phyloP scores from a whole-genome alignment of 2,329 filamentous ascomycete species.

The Mariannaea sp. region DNA sequence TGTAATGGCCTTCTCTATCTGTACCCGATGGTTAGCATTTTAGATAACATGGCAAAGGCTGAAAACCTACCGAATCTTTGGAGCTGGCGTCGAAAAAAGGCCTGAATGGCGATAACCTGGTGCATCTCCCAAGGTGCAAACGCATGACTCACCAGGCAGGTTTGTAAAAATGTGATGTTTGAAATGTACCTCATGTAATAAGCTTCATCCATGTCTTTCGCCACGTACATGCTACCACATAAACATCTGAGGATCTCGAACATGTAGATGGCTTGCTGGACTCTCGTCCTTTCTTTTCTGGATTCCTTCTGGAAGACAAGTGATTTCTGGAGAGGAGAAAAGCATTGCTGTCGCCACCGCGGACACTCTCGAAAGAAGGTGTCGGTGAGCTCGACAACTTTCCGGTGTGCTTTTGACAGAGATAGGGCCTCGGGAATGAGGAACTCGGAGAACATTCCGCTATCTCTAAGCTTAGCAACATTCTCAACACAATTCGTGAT shows the following conservation, averaged over 20 bases:
- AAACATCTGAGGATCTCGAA: slow-evolving; percentile 10
- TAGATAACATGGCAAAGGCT: neutral
- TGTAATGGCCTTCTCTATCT: neutral
- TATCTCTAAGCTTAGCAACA: slow-evolving; percentile 1
- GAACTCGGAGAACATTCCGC: slow-evolving; percentile 4
- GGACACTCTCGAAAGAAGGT: neutral
- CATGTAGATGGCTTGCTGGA: slow-evolving; percentile 18
- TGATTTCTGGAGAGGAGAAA: neutral
- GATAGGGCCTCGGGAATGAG: neutral
- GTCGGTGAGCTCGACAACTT: slow-evolving; percentile 4
- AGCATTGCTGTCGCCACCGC: neutral
- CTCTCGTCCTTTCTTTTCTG: neutral
- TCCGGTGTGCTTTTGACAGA: neutral
- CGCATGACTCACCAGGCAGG: neutral
- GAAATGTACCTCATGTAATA: slow-evolving; percentile 1
- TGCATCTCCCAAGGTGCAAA: slow-evolving; percentile 25
- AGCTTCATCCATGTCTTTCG: neutral
- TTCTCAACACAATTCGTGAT: neutral
- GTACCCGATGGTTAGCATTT: neutral
- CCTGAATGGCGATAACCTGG: slow-evolving; percentile 15
- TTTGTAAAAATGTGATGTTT: slow-evolving; percentile 4
- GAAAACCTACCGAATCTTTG: slow-evolving; percentile 5
- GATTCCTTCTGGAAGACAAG: neutral
- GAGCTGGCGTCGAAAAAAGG: slow-evolving; percentile 16
- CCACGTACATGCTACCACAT: neutral